phyloP scores from a whole-genome alignment of 2,329 filamentous ascomycete genomes.

The Paraconiothyrium sp. region DNA sequence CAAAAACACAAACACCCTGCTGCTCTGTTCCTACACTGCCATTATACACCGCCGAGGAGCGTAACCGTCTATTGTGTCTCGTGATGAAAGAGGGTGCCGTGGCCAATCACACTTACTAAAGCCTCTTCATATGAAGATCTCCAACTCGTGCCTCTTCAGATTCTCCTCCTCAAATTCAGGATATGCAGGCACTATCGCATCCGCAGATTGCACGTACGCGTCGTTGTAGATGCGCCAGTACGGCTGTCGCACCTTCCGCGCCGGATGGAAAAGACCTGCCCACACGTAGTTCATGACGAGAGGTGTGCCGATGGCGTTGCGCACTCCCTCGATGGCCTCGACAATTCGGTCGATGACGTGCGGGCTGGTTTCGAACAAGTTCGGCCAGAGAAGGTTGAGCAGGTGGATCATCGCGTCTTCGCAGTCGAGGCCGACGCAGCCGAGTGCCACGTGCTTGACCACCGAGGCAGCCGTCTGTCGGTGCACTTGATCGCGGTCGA shows the following conservation, averaged over 20 bases:
- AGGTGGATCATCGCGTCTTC: slow-evolving; percentile 99
- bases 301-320: slow-evolving; percentile 91
- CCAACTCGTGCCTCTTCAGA: slow-evolving; percentile 80
- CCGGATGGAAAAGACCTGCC: slow-evolving; percentile 97
- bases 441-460: slow-evolving; percentile 96
- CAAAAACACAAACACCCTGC: neutral
- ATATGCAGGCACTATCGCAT: slow-evolving; percentile 97
- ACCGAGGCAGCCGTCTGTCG: slow-evolving; percentile 95
- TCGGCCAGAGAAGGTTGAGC: slow-evolving; percentile 94
- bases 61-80: neutral
- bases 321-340: slow-evolving; percentile 94
- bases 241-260: slow-evolving; percentile 89
- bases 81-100: neutral
- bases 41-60: slow-evolving; percentile 2
- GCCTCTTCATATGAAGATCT: slow-evolving; percentile 76
- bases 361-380: slow-evolving; percentile 96
- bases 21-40: slow-evolving; percentile 1
- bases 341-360: slow-evolving; percentile 99
- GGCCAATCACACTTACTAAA: neutral
- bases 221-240: slow-evolving; percentile 99
- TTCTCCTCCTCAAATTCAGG: slow-evolving; percentile 84
- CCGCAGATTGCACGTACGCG: slow-evolving; percentile 91
- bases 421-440: slow-evolving; percentile 96
- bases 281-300: slow-evolving; percentile 97
- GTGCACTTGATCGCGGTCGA: slow-evolving; percentile 97